phyloP scores from a whole-genome alignment of 169 alveolate genomes.

The Plasmodium gonderi region DNA sequence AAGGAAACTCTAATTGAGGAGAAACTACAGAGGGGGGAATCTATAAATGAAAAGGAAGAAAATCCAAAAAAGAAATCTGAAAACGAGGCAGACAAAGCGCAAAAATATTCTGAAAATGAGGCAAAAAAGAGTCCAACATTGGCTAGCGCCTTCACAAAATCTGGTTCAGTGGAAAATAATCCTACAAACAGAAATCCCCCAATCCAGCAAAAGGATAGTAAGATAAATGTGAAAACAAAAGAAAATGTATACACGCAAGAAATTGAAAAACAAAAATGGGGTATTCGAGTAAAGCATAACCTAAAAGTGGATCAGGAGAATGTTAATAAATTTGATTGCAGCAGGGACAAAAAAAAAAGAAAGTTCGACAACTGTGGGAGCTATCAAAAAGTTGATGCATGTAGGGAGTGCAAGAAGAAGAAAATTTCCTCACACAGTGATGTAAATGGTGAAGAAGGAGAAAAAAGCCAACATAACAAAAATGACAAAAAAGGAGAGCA shows the following conservation, averaged over 20 bases:
- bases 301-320: background rate
- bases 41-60: too few relatives aligned
- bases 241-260: too few relatives aligned
- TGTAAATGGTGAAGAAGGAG: background rate
- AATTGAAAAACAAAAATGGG: background rate
- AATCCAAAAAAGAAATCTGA: too few relatives aligned
- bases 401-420: conserved; percentile 5
- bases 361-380: background rate
- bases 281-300: background rate
- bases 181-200: too few relatives aligned
- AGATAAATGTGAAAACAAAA: background rate
- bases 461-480: background rate
- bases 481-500: too few relatives aligned
- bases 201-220: background rate
- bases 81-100: too few relatives aligned
- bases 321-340: background rate
- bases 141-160: too few relatives aligned
- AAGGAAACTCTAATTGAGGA: too few relatives aligned
- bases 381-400: background rate
- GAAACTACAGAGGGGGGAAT: too few relatives aligned
- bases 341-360: background rate
- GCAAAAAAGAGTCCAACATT: too few relatives aligned
- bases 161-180: too few relatives aligned
- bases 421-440: background rate
- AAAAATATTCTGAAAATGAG: too few relatives aligned